Conservation (phyloP, 2,329 filamentous ascomycete species). For the Hirsutella thompsonii region DNA sequence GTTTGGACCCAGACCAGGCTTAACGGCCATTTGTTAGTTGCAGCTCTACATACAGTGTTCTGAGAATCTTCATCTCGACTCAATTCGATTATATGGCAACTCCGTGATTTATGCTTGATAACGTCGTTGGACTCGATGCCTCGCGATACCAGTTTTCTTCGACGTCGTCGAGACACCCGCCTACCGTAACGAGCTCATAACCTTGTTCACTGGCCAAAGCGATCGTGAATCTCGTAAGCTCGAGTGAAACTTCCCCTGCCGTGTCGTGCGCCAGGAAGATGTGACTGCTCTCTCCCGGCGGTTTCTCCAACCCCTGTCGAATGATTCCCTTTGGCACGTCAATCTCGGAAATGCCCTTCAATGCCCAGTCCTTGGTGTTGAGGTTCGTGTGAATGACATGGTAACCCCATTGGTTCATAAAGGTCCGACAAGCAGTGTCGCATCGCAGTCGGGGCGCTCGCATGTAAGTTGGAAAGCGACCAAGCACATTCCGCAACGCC, state of each 20-base stretch:
- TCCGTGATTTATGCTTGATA: too few relatives aligned
- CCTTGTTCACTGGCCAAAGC: too few relatives aligned
- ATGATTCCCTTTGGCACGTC: background rate
- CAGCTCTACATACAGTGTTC: background rate
- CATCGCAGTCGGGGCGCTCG: constrained; percentile 32
- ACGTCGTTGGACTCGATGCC: too few relatives aligned
- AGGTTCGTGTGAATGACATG: constrained; percentile 44
- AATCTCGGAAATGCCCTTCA: constrained; percentile 31
- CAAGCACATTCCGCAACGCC: constrained; percentile 27
- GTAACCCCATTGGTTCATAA: constrained; percentile 32
- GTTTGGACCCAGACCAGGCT: background rate
- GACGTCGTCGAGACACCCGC: too few relatives aligned
- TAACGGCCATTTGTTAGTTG: too few relatives aligned
- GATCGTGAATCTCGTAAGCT: too few relatives aligned
- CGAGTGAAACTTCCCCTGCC: too few relatives aligned
- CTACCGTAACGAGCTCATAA: too few relatives aligned
- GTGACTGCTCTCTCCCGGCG: background rate
- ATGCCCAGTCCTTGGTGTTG: constrained; percentile 39
- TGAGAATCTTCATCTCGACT: too few relatives aligned
- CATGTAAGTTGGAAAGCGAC: constrained; percentile 29
- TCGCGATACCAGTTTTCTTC: too few relatives aligned
- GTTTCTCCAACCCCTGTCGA: background rate
- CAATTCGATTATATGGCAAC: too few relatives aligned
- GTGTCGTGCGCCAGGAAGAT: too few relatives aligned
- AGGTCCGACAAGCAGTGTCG: constrained; percentile 21